A percentile compares a stretch with the other conserved stretches of the same genome.
phyloP scores from a whole-genome alignment of 768 basidiomycete genomes.

The Rhizopogon vinicolor region DNA sequence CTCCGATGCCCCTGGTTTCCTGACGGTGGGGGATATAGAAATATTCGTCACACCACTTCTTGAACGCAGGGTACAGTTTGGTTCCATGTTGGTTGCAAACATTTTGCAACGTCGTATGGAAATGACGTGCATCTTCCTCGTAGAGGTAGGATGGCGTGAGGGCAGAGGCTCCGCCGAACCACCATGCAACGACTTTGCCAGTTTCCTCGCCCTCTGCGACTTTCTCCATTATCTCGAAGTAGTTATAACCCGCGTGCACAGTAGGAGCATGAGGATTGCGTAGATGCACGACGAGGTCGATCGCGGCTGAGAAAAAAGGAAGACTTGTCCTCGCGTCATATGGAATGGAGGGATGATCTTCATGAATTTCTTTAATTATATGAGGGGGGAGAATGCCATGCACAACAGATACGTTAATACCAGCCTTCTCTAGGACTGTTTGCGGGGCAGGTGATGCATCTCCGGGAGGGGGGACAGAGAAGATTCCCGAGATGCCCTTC shows the following conservation, averaged over 20 bases:
- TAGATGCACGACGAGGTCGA: conserved; percentile 92
- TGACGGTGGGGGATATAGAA: conserved; percentile 86
- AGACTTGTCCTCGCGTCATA: conserved; percentile 58
- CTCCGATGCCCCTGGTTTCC: conserved; percentile 88
- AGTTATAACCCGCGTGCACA: conserved; percentile 93
- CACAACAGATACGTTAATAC: conserved; percentile 92
- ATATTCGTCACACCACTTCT: conserved; percentile 97
- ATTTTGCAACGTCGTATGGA: conserved; percentile 72
- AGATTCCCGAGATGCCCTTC: conserved; percentile 78
- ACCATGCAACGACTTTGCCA: conserved; percentile 79
- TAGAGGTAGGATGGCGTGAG: conserved; percentile 92
- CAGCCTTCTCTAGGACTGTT: conserved; percentile 87
- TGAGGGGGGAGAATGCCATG: conserved; percentile 83
- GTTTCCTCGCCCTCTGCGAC: conserved; percentile 27
- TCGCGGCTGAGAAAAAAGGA: conserved; percentile 91
- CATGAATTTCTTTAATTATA: conserved; percentile 92
- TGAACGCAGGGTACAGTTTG: conserved; percentile 72
- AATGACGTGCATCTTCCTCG: conserved; percentile 81
- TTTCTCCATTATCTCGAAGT: conserved; percentile 84
- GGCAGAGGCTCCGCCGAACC: conserved; percentile 97
- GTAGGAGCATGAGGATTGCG: conserved; percentile 92
- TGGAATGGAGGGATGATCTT: conserved; percentile 79
- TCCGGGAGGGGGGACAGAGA: conserved; percentile 40
- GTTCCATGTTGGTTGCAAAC: conserved; percentile 73
- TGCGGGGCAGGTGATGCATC: conserved; percentile 30